Conservation (phyloP, 23 red algal species). For the Agarophyton chilense region DNA sequence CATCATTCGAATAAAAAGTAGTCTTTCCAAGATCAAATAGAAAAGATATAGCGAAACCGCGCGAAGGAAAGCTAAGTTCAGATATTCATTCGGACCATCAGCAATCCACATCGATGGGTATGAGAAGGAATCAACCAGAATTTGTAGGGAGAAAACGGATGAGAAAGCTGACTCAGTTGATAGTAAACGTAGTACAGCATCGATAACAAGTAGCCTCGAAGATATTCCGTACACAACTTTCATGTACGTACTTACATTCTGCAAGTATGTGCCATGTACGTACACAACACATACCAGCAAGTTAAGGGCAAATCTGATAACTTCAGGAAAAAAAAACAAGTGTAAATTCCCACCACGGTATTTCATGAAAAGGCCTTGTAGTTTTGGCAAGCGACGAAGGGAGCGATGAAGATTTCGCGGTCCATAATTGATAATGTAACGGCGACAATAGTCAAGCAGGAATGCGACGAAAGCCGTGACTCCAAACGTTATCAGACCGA, state of each 20-base stretch:
- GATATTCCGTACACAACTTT: constrained; percentile 36
- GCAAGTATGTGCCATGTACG: constrained; percentile 65
- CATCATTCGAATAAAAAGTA: constrained; percentile 39
- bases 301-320: constrained; percentile 44
- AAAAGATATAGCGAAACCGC: constrained; percentile 32
- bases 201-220: constrained; percentile 19
- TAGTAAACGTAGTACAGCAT: constrained; percentile 30
- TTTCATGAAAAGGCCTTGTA: constrained; percentile 11
- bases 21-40: constrained; percentile 34
- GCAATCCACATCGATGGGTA: constrained; percentile 63
- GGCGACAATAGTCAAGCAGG: constrained; percentile 24
- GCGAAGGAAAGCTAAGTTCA: constrained; percentile 71
- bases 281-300: constrained; percentile 48
- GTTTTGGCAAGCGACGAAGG: neutral
- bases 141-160: constrained; percentile 22
- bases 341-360: constrained; percentile 39
- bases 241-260: constrained; percentile 40
- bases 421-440: constrained; percentile 5
- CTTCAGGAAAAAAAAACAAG: constrained; percentile 39
- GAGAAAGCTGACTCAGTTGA: constrained; percentile 53
- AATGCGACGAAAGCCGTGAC: constrained; percentile 25
- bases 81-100: constrained; percentile 47
- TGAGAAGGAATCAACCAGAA: constrained; percentile 48
- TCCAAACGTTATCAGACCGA: constrained; percentile 31
- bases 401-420: constrained; percentile 3